Base-by-base conservation (phyloP, 2,329 filamentous ascomycete species). In the Aurifilum marmelostoma region DNA sequence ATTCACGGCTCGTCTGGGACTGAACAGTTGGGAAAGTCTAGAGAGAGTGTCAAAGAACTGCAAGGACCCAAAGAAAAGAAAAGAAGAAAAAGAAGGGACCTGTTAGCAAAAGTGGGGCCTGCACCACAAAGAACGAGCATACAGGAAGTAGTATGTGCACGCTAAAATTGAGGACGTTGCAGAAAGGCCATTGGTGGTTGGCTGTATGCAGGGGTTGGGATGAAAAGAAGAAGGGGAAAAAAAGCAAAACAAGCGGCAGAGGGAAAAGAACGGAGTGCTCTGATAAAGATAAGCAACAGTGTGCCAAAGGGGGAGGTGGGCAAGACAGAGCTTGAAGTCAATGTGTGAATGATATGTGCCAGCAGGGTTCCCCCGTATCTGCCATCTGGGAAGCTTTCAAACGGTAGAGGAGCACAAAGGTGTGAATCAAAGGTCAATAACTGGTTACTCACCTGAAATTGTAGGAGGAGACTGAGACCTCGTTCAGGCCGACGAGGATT, bases 131-230 rank as follows among this genome's bases (percentile, higher is more conserved):
- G 27, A 50, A 43, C n/a, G 18, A 32, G 24, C 24, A 47, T 7
- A 41, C 9, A 34, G 39, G 27, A 47, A 61, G 50, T 47, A 50
- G 41, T 50, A 63, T 43, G 21, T 24, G 41, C 21, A 18, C 56
- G 56, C 56, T 59, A 59, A 59, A 37, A 37, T 37, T 37, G 56
- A n/a, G 56, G 18, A 8, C 3, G 56, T 32, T 59, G 56, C 56
- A 59, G 29, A 59, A 37, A 8, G 56, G 32, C 21, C 29, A 32
- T 37, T 59, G 4, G 56, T 59, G 56, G 56, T 37, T 7, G 56
- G 56, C 24, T 7, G 21, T 34, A 24, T 21, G 18, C 56, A 59
- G 56, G 56, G 56, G 21, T 58, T 29, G 32, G 56, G 56, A 32
- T 37, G 8, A 29, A 43, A 43, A 24, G 43, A 12, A 62, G 34